Evolutionary conservation across 306 rosid genomes (phyloP), one percentile per base, ranked within the genome.

Genomic region (Cucurbita ficifolia): DNA sequence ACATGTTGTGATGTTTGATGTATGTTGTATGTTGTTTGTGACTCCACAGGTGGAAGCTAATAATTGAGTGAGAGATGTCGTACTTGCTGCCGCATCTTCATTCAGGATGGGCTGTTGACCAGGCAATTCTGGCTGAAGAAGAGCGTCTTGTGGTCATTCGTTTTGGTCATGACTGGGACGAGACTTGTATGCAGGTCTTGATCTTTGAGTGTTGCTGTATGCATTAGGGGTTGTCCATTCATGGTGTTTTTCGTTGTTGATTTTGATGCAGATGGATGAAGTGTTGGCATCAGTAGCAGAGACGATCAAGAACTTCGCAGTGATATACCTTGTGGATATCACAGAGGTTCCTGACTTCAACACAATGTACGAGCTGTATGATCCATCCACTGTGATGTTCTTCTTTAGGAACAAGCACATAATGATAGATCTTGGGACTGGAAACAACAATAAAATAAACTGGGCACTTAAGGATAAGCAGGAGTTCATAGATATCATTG

Each of bases 381-480:
- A 94, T 55, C 99, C 97, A 0, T 89, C 96, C 6, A 94, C 97
- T 0, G 89, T 94, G 7, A 91, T 94, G 99, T 94, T 94, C 80
- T 94, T 94, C 86, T 90, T 90, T 78, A 84, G 97, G 82, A 94
- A 94, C 89, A 94, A 91, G 78, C 97, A 94, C 87, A 94, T 94
- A 42, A 94, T 94, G 99, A 94, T 94, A 52, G 96, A 94, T 38
- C 99, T 94, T 67, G 97, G 99, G 33, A 94, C 99, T 10, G 96
- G 98, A n/a, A 94, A 91, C 87, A 94, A 94, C 88, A 94, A 94
- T 83, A 94, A 94, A 89, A 94, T 94, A 68, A 94, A 94, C 69
- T 90, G 96, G 97, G 99, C 97, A 57, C 90, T 94, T 55, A 90
- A 94, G 89, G 95, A 94, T 83, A 94, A 94, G 83, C 98, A 94